Evolutionary conservation across 2,329 filamentous ascomycete species (phyloP).

Genomic region (Fusarium sarcochroum): DNA sequence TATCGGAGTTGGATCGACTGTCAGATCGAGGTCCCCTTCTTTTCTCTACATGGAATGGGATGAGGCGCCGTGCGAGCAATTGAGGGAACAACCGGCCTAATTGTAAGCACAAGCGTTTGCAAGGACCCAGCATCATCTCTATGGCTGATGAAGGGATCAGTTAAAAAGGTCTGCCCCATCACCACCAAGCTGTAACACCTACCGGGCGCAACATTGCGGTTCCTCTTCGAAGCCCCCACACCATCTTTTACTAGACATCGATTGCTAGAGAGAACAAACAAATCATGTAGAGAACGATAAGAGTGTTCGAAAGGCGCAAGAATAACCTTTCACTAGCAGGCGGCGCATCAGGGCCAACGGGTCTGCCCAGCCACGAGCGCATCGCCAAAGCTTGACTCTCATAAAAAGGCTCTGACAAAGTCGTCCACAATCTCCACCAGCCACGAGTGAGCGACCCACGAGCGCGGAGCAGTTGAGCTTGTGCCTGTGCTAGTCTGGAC

Average conservation of each 20-base stretch:
- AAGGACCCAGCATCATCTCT: conserved; percentile 18
- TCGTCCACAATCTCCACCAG: conserved; percentile 39
- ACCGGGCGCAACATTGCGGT: conserved; percentile 42
- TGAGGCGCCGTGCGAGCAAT: conserved; percentile 26
- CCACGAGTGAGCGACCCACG: conserved; percentile 37
- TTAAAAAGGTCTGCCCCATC: conserved; percentile 22
- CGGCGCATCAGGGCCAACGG: conserved; percentile 22
- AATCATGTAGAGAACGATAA: background rate
- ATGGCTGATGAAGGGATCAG: conserved; percentile 31
- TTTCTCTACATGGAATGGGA: conserved; percentile 18
- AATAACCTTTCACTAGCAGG: conserved; percentile 4
- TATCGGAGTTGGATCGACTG: background rate
- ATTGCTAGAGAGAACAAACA: background rate
- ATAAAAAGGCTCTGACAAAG: conserved; percentile 23
- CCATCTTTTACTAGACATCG: conserved; percentile 1
- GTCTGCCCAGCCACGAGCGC: conserved; percentile 21
- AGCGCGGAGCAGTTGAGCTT: conserved; percentile 27
- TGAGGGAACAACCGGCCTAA: conserved; percentile 2
- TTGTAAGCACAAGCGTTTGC: conserved; percentile 18
- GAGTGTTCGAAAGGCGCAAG: background rate
- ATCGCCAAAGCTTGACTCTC: conserved; percentile 38
- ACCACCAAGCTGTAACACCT: conserved; percentile 27
- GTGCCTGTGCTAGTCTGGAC: conserved; percentile 34
- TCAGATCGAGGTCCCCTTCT: conserved; percentile 18
- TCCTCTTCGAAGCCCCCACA: conserved; percentile 32